phyloP scores from a whole-genome alignment of 345 rosid genomes.

The Angophora floribunda region DNA sequence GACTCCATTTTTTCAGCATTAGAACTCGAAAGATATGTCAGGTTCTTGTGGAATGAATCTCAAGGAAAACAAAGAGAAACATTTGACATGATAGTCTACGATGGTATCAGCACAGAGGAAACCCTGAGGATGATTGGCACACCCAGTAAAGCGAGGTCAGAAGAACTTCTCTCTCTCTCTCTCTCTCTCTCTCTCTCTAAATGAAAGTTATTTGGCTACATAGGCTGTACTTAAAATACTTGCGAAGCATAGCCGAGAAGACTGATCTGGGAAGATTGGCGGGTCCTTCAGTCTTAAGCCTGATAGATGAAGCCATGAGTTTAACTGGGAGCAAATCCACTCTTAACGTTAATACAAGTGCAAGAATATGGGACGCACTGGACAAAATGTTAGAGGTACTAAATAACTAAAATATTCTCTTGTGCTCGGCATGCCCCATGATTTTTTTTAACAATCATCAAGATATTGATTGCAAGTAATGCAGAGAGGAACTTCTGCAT shows the following conservation, averaged over 20 bases:
- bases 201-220: neutral
- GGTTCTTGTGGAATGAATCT: conserved; percentile 37
- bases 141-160: conserved; percentile 68
- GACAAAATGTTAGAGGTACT: conserved; percentile 65
- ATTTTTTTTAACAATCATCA: neutral
- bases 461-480: conserved; percentile 3
- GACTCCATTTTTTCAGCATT: conserved; percentile 64
- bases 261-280: conserved; percentile 88
- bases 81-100: conserved; percentile 57
- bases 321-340: conserved; percentile 31
- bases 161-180: neutral
- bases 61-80: conserved; percentile 25
- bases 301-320: conserved; percentile 59
- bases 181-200: neutral
- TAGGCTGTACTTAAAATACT: conserved; percentile 73
- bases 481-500: conserved; percentile 59
- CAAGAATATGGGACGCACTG: conserved; percentile 68
- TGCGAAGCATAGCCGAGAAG: conserved; percentile 72
- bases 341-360: conserved; percentile 40
- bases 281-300: conserved; percentile 66
- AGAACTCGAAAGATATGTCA: conserved; percentile 44
- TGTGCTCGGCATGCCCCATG: neutral
- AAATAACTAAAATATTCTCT: neutral
- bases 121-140: conserved; percentile 68
- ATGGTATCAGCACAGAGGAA: conserved; percentile 65